Conservation (phyloP, 2,329 filamentous ascomycete species). For the Ophiosphaerella korrae region DNA sequence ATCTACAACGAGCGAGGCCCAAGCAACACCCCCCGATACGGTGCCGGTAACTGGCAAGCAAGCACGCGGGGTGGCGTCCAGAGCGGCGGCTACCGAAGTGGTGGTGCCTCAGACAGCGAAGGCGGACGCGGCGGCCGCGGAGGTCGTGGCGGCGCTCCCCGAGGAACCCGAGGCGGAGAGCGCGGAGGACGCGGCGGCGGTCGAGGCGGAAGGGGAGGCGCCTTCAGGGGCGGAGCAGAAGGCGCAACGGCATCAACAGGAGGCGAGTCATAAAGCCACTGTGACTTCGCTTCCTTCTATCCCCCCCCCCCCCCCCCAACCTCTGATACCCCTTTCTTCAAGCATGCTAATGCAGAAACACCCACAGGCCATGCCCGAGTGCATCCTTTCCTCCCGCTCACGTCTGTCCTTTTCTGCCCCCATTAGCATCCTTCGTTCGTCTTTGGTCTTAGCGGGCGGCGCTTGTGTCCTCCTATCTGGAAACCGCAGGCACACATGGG, state of each 20-base stretch:
- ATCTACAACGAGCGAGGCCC: slow-evolving; percentile 71
- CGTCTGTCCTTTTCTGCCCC: slow-evolving; percentile 11
- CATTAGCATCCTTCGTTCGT: slow-evolving; percentile 16
- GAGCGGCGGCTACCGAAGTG: slow-evolving; percentile 82
- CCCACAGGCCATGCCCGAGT: slow-evolving; percentile 9
- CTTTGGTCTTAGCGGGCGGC: slow-evolving; percentile 38
- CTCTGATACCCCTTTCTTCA: slow-evolving; percentile 41
- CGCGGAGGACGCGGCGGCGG: slow-evolving; percentile 48
- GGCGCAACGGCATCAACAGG: slow-evolving; percentile 42
- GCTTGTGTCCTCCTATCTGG: slow-evolving; percentile 19
- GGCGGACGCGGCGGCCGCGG: slow-evolving; percentile 64
- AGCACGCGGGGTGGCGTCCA: slow-evolving; percentile 67
- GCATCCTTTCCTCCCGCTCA: slow-evolving; percentile 1
- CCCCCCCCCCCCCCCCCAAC: slow-evolving; percentile 20
- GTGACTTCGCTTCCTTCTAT: slow-evolving; percentile 7
- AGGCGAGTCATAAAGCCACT: slow-evolving; percentile 43
- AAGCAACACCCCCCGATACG: slow-evolving; percentile 53
- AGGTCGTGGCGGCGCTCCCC: slow-evolving; percentile 53
- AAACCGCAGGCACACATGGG: no score
- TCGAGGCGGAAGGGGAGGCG: slow-evolving; percentile 45
- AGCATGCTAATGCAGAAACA: slow-evolving; percentile 20
- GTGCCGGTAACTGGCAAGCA: slow-evolving; percentile 65
- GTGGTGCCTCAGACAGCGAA: slow-evolving; percentile 76
- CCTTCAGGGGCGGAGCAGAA: slow-evolving; percentile 40
- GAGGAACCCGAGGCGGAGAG: slow-evolving; percentile 59